Percentiles rank a stretch among this genome's conserved stretches.
Conservation (phyloP, 2,329 filamentous ascomycete genomes). For the Ustulina deusta region DNA sequence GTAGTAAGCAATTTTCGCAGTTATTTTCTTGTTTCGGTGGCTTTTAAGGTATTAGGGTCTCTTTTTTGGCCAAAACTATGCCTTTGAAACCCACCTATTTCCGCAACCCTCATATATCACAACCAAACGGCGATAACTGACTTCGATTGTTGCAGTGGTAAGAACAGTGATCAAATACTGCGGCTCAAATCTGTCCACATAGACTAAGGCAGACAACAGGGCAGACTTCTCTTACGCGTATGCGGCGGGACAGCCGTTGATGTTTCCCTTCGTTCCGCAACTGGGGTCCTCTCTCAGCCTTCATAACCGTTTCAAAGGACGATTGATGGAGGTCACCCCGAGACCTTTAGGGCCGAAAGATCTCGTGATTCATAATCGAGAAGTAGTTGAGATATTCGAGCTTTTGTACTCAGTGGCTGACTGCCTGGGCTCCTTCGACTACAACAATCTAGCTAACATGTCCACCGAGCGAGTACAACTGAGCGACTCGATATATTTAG, state of each 20-base stretch:
- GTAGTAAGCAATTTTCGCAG: conserved; percentile 28
- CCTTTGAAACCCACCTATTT: too few relatives aligned
- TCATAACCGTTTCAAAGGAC: conserved; percentile 47
- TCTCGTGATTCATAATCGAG: conserved; percentile 45
- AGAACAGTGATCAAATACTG: conserved; percentile 19
- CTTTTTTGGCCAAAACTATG: neutral
- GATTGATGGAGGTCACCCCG: conserved; percentile 42
- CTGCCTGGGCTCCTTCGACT: conserved; percentile 51
- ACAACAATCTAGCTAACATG: conserved; percentile 47
- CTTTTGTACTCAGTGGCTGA: conserved; percentile 48
- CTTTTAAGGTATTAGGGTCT: too few relatives aligned
- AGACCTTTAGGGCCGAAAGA: conserved; percentile 35
- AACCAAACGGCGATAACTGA: neutral
- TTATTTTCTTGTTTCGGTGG: neutral
- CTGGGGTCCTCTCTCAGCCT: conserved; percentile 48
- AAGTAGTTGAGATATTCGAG: conserved; percentile 49
- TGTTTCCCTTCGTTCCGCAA: conserved; percentile 50
- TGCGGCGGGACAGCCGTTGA: conserved; percentile 47
- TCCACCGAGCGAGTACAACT: conserved; percentile 48
- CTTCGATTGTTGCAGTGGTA: conserved; percentile 41
- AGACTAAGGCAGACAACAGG: conserved; percentile 42
- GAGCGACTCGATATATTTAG: conserved; percentile 51
- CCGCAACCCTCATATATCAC: too few relatives aligned
- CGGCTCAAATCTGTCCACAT: conserved; percentile 2
- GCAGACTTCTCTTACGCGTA: conserved; percentile 53